A percentile compares a stretch with the other conserved stretches of the same genome.
Evolutionary conservation across 2,329 filamentous ascomycete species (phyloP).

Genomic region (Orbilia oligospora): DNA sequence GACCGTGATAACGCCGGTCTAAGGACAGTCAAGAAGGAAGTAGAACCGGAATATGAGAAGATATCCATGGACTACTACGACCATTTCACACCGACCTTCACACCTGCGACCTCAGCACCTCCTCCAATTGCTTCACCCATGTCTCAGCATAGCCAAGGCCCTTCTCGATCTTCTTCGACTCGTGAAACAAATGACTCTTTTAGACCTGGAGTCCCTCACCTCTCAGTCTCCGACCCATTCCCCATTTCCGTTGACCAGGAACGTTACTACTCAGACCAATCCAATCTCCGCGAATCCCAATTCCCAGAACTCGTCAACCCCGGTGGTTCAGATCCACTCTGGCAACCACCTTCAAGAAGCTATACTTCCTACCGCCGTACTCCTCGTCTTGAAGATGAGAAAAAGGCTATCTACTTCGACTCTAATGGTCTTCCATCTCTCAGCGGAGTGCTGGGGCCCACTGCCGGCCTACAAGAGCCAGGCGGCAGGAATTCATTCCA

Average conservation of each 20-base stretch:
- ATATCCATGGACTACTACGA: constrained; percentile 59
- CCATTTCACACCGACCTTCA: constrained; percentile 43
- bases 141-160: constrained; percentile 24
- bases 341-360: constrained; percentile 37
- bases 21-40: constrained; percentile 29
- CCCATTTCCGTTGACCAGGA: constrained; percentile 56
- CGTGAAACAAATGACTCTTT: constrained; percentile 4
- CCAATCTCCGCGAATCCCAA: constrained; percentile 53
- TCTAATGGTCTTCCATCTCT: constrained; percentile 50
- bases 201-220: constrained; percentile 37
- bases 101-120: constrained; percentile 19
- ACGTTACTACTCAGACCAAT: constrained; percentile 33
- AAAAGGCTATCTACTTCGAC: constrained; percentile 23
- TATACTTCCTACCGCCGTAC: constrained; percentile 49
- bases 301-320: constrained; percentile 47
- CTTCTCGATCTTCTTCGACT: neutral
- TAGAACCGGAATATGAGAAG: constrained; percentile 47
- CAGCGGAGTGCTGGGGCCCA: constrained; percentile 28
- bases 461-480: neutral
- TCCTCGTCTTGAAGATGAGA: constrained; percentile 32
- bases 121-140: neutral
- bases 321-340: constrained; percentile 45
- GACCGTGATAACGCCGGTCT: constrained; percentile 46
- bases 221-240: constrained; percentile 55
- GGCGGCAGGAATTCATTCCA: constrained; percentile 26